Evolutionary conservation across 257 asterid species (phyloP), one percentile per base, ranked within the genome.

Genomic region (Solanum lycopersicoides): DNA sequence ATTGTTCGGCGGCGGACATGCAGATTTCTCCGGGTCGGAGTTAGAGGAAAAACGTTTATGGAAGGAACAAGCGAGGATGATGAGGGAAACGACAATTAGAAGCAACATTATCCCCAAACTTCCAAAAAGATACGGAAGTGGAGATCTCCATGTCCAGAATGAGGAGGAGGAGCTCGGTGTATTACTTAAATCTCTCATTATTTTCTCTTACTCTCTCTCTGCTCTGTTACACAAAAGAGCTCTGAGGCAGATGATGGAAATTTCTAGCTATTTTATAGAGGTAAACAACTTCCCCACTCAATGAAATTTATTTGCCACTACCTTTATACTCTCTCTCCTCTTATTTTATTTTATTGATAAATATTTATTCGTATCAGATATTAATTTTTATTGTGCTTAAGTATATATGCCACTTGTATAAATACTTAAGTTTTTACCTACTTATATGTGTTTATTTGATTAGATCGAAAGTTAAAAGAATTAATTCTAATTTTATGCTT

Each of bases 121-220:
- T 0, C 90, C 89, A 37, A 95, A 95, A 0, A 96, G 92, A 86
- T 95, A 96, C 0, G 99, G 99, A 83, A 96, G 80, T 63, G 99
- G 99, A 25, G 99, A 96, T 59, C 87, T 91, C 96, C 92, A 91
- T 75, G 86, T 89, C 99, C 98, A 94, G 18, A 91, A 89, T 35
- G 86, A 56, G 66, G 66, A 56, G 66, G 66, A 56, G 66, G 66
- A 56, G 66, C 66, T 56, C 12, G 66, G 12, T 20, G 86, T 20
- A 20, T 20, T 35, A 18, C 34, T 28, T 65, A 65, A 65, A n/a
- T 65, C 72, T 65, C 72, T 65, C 72, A 65, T 65, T 63, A 63
- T 10, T 25, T 32, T 35, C 53, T 83, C 3, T 87, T 88, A 1
- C 30, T 84, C 90, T 87, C 94, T 87, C 45, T 83, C 47, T 77